Evolutionary conservation across 441 rosid genomes (phyloP).

Genomic region (Populus trichocarpa): DNA sequence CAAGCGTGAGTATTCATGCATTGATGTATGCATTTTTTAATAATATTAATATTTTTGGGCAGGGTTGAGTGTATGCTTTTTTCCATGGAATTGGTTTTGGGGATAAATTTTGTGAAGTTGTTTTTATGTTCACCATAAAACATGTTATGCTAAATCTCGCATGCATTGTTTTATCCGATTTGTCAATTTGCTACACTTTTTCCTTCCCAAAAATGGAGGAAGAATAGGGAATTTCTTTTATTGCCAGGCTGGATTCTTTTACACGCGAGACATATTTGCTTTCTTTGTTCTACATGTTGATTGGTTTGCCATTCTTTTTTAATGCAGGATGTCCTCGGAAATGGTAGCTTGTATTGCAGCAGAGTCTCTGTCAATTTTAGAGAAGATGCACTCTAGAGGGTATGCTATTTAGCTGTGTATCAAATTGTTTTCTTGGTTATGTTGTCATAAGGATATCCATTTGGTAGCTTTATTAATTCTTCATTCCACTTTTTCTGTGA

Average conservation of each 20-base stretch:
- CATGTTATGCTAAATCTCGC: not conserved
- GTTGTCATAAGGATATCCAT: not conserved
- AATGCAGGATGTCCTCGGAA: conserved; percentile 79
- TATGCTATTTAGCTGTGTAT: conserved; percentile 26
- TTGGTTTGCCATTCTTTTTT: conserved; percentile 13
- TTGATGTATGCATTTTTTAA: not conserved
- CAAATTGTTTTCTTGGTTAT: not conserved
- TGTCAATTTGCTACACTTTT: not conserved
- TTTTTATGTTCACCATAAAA: not conserved
- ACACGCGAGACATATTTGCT: not conserved
- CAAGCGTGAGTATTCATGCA: conserved; percentile 69
- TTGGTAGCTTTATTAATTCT: conserved; percentile 10
- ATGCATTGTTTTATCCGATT: no score
- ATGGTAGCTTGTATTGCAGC: conserved; percentile 99
- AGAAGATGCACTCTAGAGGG: conserved; percentile 98
- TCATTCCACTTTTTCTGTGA: conserved; percentile 1
- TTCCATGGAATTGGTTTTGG: not conserved
- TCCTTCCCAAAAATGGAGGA: not conserved
- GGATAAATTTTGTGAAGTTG: not conserved
- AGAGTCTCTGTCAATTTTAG: conserved; percentile 88
- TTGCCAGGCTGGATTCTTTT: not conserved
- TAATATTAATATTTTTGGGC: not conserved
- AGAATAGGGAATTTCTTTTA: not conserved
- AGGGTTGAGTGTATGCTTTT: not conserved
- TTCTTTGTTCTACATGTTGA: not conserved